Evolutionary conservation across 1,284 basidiomycete genomes (phyloP), one percentile per base, ranked within the genome.

Genomic region (Ustilago shanxiensis): DNA sequence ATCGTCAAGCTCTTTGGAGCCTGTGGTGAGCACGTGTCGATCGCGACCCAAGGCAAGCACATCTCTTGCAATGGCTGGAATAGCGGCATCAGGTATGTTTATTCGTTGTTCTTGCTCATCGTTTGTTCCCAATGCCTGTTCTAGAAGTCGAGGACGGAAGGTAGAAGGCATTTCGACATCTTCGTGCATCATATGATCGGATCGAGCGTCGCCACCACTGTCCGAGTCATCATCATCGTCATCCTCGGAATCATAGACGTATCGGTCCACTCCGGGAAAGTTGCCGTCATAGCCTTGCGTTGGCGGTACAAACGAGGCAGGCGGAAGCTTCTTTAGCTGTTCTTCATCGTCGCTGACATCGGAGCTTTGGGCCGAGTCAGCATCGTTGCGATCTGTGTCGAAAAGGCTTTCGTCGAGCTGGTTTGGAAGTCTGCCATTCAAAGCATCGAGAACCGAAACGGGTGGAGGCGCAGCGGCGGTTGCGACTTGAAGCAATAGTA

Each of bases 211-310:
- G 20, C 33, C 45, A n/a, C 50, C 54, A 22, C 50, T 57, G 29
- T 66, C 63, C 29, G 58, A 55, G 44, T 61, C 65, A 14, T 35
- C 20, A 33, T 76, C 63, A 22, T 54, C 52, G 44, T 61, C 65
- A 14, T 35, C 20, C 26, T 76, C 73, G 7, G 69, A 68, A 29
- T 76, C 73, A 28, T 58, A 68, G 16, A 72, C 64, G 18, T 60
- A 69, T 8, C 60, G 55, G 2, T 69, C 29, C 11, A 52, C 63
- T 4, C 67, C 71, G 10, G 71, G 75, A 52, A 61, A 73, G 51
- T 73, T 70, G 33, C 71, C 75, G 24, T 73, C 75, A 50, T 72
- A 72, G 11, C 71, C 71, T 52, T 73, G 71, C 8, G 71, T 73
- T 2, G 66, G 75, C 11, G 64, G 71, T 22, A 67, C 67, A 26